Base-by-base conservation (phyloP, 257 asterid genomes). In the Lycium barbarum region DNA sequence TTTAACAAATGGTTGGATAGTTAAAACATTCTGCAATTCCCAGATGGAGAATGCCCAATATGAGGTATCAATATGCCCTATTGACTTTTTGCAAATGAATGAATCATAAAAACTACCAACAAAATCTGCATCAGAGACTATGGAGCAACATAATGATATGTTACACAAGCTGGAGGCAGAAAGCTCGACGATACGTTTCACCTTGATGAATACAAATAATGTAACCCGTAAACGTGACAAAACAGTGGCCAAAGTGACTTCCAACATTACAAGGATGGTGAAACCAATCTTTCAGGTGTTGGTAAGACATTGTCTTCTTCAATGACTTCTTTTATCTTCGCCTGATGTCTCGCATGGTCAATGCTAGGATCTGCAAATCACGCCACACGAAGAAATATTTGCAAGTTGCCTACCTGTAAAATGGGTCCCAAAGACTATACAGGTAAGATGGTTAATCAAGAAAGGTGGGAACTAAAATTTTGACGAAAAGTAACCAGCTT, bases 361-460 rank as follows among this genome's bases (percentile, higher is more conserved):
- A 26, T 51, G 6, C 40, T 33, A 26, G 33, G 33, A 78, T 78
- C 82, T 53, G 82, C 65, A 33, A 7, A 53, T 33, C 82, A 53
- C 33, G 6, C 17, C 10, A 35, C 49, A 51, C 0, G 11, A 7
- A 13, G 82, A 76, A 51, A 76, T 26, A 26, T 3, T 26, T 76
- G 62, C 82, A 78, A 78, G 82, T 78, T 54, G 45, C 20, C 78
- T 53, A 53, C 82, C 82, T 76, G 82, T 53, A 53, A 53, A 76
- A 22, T 51, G 26, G 59, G 12, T 53, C 26, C 49, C 81, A 74
- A 73, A 74, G 62, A 55, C 3, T 5, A 73, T 49, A 49, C 22
- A 53, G 65, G 26, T 78, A 33, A 53, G 82, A 53, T 33, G 82
- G 65, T 8, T 51, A 74, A 74, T 49, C 81, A 51, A 49, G 62